phyloP scores from a whole-genome alignment of 768 basidiomycete species.

The Kwoniella mangroviensis region DNA sequence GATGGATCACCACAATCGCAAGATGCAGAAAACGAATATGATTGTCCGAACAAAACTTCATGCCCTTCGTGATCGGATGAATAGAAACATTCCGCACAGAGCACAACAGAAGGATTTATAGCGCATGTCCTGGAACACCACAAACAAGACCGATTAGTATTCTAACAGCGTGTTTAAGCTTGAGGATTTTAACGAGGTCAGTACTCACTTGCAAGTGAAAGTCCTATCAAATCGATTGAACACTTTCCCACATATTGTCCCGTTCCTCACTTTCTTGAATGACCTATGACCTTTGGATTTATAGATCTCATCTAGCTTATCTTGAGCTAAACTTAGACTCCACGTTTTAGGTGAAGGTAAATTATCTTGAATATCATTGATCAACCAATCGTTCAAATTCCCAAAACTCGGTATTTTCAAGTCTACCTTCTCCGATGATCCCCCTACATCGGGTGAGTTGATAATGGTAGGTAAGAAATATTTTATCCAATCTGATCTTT shows the following conservation, averaged over 20 bases:
- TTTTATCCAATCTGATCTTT: constrained; percentile 21
- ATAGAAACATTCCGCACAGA: constrained; percentile 88
- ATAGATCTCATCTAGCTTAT: constrained; percentile 12
- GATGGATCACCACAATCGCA: constrained; percentile 94
- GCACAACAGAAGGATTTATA: constrained; percentile 82
- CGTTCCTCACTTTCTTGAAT: constrained; percentile 22
- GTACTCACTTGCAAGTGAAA: constrained; percentile 55
- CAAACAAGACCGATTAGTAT: background rate
- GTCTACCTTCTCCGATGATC: background rate
- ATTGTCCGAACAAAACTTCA: constrained; percentile 91
- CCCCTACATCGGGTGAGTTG: background rate
- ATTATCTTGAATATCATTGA: background rate
- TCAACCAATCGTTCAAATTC: constrained; percentile 19
- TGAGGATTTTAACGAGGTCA: background rate
- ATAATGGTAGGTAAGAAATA: constrained; percentile 12
- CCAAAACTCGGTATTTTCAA: constrained; percentile 4
- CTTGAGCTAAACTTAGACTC: constrained; percentile 23
- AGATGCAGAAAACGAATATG: constrained; percentile 75
- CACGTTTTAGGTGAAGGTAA: constrained; percentile 2
- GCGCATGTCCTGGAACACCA: constrained; percentile 75
- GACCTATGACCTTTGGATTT: constrained; percentile 18
- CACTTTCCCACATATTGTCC: constrained; percentile 47
- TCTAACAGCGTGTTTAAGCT: background rate
- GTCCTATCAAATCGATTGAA: constrained; percentile 48
- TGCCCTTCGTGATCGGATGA: constrained; percentile 83